Evolutionary conservation across 2,329 filamentous ascomycete species (phyloP).

Genomic region (Xylaria polymorpha): DNA sequence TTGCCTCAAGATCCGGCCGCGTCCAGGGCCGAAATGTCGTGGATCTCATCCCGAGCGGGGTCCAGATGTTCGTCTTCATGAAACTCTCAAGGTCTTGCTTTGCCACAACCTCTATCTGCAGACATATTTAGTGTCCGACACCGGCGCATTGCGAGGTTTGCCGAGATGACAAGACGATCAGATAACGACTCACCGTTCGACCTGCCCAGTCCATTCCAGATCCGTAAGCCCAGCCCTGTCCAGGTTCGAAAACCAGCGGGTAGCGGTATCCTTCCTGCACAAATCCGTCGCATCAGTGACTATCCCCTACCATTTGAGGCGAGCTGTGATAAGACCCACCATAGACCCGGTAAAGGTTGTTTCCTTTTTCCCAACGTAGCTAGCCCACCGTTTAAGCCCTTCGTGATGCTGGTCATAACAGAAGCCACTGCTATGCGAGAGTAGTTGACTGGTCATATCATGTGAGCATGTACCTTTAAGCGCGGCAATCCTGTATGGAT

Average conservation of each 20-base stretch:
- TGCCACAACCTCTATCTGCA: conserved; percentile 18
- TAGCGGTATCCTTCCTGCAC: conserved; percentile 12
- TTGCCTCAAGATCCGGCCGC: conserved; percentile 15
- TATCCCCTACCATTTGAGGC: neutral
- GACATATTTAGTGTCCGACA: neutral
- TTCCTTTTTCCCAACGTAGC: conserved; percentile 16
- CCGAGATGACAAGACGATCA: neutral
- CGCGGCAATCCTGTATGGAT: neutral
- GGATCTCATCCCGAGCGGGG: conserved; percentile 14
- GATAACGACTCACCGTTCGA: conserved; percentile 7
- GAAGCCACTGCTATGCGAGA: conserved; percentile 23
- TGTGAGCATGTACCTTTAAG: neutral
- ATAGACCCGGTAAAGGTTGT: conserved; percentile 8
- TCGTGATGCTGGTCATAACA: conserved; percentile 23
- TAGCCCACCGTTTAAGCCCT: conserved; percentile 19
- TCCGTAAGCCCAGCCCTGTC: conserved; percentile 19
- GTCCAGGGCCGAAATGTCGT: conserved; percentile 19
- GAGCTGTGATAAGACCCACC: neutral
- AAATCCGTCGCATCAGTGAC: neutral
- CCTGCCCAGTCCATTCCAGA: conserved; percentile 22
- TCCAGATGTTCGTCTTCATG: conserved; percentile 18
- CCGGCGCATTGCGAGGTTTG: neutral
- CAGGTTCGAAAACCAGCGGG: conserved; percentile 18
- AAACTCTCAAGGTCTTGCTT: conserved; percentile 22
- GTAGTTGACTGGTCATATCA: conserved; percentile 14